Base-by-base conservation (phyloP, 257 asterid genomes). In the Penstemon newberryi region DNA sequence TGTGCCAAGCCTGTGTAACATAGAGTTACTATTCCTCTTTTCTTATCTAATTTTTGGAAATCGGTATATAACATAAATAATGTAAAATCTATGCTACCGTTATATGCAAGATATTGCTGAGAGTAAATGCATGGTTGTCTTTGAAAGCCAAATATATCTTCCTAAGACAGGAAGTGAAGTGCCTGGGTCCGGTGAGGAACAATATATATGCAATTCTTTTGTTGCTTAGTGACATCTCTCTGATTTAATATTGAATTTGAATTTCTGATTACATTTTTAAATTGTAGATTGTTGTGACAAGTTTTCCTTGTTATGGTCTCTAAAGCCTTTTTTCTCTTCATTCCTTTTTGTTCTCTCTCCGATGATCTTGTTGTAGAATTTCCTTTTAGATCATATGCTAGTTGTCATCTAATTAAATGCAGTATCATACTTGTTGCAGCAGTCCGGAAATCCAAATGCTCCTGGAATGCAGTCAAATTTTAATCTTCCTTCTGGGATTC, bases 381-480 rank as follows among this genome's bases (percentile, higher is more conserved):
- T 70, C 5, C 19, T n/a, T 63, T 37, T 36, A 10, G 11, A 11
- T 42, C 19, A 60, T 51, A 6, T 19, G 5, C 40, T 39, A 33
- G 15, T 47, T 41, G 25, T 52, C 11, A 49, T 47, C 43, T 9
- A 10, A 42, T 70, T 77, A 65, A 15, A 73, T 60, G 46, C 11
- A 4, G 46, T 47, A 47, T 0, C 39, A 4, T 61, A 36, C 51
- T 65, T 51, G 1, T 62, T 51, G 44, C 50, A 71, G 78, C 96
- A 92, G 90, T 51, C 96, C 58, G 97, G 97, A 76, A 89, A 89
- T 77, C 86, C 92, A 36, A 84, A 82, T 68, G 77, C 84, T 54
- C 81, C 87, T n/a, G 86, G 85, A 71, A 88, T 87, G 90, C 87
- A 73, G 12, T 73, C 90, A 12, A 85, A 73, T 78, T 93, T 72